Conservation (phyloP, 1,139 yeast genomes). For the Yamadazyma jaroonii region DNA sequence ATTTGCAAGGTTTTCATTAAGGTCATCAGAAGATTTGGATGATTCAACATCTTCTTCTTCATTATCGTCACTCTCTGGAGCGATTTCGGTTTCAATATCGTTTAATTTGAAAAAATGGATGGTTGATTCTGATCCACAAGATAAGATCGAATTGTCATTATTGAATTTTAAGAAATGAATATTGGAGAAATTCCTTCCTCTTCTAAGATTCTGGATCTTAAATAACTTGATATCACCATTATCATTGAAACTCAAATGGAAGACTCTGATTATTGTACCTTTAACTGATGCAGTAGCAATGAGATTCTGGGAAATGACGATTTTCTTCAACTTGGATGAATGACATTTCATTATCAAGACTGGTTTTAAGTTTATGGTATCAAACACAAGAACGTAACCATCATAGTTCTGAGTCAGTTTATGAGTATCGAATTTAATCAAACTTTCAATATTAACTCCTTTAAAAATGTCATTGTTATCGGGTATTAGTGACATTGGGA, state of each 20-base stretch:
- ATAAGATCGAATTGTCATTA: slow-evolving; percentile 48
- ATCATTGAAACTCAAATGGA: slow-evolving; percentile 18
- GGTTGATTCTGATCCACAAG: slow-evolving; percentile 67
- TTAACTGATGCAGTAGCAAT: slow-evolving; percentile 70
- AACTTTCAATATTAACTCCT: slow-evolving; percentile 5
- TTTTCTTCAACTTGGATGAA: slow-evolving; percentile 44
- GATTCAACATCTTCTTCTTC: slow-evolving; percentile 11
- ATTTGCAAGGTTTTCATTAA: slow-evolving; percentile 45
- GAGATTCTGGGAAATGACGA: slow-evolving; percentile 44
- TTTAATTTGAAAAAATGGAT: slow-evolving; percentile 59
- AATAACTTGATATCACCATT: slow-evolving; percentile 18
- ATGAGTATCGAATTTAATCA: slow-evolving; percentile 13
- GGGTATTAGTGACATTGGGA: slow-evolving; percentile 27
- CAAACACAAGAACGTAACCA: slow-evolving; percentile 55
- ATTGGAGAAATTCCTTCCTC: slow-evolving; percentile 66
- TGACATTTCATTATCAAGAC: slow-evolving; percentile 60
- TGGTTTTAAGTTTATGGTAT: slow-evolving; percentile 55
- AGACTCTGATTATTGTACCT: slow-evolving; percentile 69
- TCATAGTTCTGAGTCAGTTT: slow-evolving; percentile 12
- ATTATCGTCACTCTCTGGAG: slow-evolving; percentile 9
- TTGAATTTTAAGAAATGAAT: slow-evolving; percentile 57
- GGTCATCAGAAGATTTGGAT: slow-evolving; percentile 31
- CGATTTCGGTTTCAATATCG: slow-evolving; percentile 10
- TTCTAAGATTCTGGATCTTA: slow-evolving; percentile 53
- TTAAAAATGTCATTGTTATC: slow-evolving; percentile 32